A percentile compares a stretch with the other conserved stretches of the same genome.
Evolutionary conservation across 495 filamentous ascomycete species (phyloP).

Genomic region (Tuber brumale): DNA sequence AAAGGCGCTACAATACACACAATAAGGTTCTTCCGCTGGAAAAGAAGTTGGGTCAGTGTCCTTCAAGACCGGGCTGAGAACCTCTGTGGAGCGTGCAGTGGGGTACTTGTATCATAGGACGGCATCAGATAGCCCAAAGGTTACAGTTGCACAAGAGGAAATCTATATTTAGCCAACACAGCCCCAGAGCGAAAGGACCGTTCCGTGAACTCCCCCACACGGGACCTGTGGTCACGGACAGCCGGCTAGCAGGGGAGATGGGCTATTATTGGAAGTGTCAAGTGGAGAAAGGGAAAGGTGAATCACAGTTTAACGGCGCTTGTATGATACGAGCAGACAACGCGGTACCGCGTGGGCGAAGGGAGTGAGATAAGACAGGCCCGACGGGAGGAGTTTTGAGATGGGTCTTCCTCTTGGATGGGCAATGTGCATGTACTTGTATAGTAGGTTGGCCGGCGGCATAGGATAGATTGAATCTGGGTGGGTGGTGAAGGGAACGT

Average conservation of each 20-base stretch:
- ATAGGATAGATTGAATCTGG: background rate
- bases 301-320: background rate
- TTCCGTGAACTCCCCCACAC: background rate
- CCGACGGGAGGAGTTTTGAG: background rate
- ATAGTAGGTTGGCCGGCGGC: background rate
- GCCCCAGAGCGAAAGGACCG: background rate
- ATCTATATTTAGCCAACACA: background rate
- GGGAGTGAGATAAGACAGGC: background rate
- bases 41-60: background rate
- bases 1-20: too few relatives aligned
- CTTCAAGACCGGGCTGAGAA: background rate
- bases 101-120: background rate
- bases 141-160: background rate
- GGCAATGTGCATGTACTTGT: too few relatives aligned
- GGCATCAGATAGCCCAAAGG: background rate
- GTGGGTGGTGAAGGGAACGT: too few relatives aligned
- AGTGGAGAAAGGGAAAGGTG: background rate
- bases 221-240: background rate
- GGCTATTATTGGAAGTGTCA: background rate
- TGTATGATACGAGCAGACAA: background rate
- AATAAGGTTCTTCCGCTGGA: background rate
- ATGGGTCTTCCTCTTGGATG: background rate
- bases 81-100: background rate
- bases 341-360: background rate
- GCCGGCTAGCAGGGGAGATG: too few relatives aligned